Conservation (phyloP, 805 yeast genomes). For the Wickerhamomyces hampshirensis region DNA sequence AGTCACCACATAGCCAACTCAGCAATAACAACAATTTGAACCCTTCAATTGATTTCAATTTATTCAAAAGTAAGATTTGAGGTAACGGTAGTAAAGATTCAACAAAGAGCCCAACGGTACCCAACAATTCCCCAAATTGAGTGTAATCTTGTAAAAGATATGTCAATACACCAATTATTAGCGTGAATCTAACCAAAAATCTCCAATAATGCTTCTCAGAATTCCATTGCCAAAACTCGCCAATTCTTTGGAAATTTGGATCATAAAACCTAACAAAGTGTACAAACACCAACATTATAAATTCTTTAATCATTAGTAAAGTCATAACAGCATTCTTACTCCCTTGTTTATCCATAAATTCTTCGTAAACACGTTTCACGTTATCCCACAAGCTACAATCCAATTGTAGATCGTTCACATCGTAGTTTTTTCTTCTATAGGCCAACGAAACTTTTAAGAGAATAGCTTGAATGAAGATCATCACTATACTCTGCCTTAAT, state of each 20-base stretch:
- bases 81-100: constrained; percentile 76
- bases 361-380: constrained; percentile 5
- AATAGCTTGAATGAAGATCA: constrained; percentile 73
- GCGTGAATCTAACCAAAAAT: constrained; percentile 39
- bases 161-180: constrained; percentile 29
- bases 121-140: constrained; percentile 47
- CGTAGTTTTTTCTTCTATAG: constrained; percentile 46
- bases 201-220: constrained; percentile 54
- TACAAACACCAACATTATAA: constrained; percentile 23
- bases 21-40: constrained; percentile 70
- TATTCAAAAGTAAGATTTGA: constrained; percentile 63
- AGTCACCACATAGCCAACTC: constrained; percentile 89
- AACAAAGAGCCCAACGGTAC: constrained; percentile 60
- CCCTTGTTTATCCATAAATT: constrained; percentile 1
- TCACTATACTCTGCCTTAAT: constrained; percentile 73
- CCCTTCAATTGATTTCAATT: constrained; percentile 67
- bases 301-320: constrained; percentile 3
- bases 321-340: constrained; percentile 7
- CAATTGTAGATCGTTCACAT: constrained; percentile 31
- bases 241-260: constrained; percentile 60
- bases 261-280: constrained; percentile 59
- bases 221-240: constrained; percentile 85
- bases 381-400: constrained; percentile 6
- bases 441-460: constrained; percentile 58
- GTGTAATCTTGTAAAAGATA: constrained; percentile 30